These are phyloP conservation scores for Lecanoromycetidae sp. DNA, from an alignment of 2,329 filamentous ascomycete species.

Conservation along the genomic window DNA sequence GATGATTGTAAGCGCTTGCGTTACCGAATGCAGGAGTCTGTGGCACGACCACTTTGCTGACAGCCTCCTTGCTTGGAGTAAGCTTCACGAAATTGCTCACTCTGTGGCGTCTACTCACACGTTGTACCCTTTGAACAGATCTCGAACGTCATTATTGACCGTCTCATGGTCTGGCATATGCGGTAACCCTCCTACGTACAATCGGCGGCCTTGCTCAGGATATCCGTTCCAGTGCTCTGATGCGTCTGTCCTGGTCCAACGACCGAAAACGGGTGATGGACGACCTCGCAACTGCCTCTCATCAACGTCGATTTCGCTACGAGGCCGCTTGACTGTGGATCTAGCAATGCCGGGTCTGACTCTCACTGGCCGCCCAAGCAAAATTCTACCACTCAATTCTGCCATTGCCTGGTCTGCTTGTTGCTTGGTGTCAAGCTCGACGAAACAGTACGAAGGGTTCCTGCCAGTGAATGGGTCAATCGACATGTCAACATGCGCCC, in stretches of 20 bases:
- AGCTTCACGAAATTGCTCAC: background rate
- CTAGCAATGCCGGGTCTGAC: conserved; percentile 55
- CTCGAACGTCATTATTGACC: conserved; percentile 35
- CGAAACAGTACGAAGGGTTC: conserved; percentile 65
- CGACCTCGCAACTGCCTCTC: conserved; percentile 20
- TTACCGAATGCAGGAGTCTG: background rate
- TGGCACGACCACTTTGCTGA: conserved; percentile 22
- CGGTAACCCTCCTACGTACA: conserved; percentile 42
- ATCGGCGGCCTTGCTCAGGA: conserved; percentile 28
- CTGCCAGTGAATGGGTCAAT: conserved; percentile 55
- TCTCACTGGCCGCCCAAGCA: conserved; percentile 49
- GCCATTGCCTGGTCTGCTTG: conserved; percentile 47
- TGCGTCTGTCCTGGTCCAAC: conserved; percentile 21
- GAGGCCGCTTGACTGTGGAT: conserved; percentile 17
- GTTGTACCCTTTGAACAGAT: conserved; percentile 38
- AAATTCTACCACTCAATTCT: conserved; percentile 41
- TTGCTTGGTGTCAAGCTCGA: conserved; percentile 49
- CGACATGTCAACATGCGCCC: conserved; percentile 53
- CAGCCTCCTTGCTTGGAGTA: conserved; percentile 4
- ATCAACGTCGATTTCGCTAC: background rate
- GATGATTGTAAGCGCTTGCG: conserved; percentile 10
- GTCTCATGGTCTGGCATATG: conserved; percentile 38
- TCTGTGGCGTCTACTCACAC: conserved; percentile 25
- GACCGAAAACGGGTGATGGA: conserved; percentile 23
- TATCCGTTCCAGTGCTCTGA: conserved; percentile 16